These are phyloP conservation scores for Trichoderma atroviride DNA, from an alignment of 2,329 filamentous ascomycete genomes.

Conservation along the genomic window DNA sequence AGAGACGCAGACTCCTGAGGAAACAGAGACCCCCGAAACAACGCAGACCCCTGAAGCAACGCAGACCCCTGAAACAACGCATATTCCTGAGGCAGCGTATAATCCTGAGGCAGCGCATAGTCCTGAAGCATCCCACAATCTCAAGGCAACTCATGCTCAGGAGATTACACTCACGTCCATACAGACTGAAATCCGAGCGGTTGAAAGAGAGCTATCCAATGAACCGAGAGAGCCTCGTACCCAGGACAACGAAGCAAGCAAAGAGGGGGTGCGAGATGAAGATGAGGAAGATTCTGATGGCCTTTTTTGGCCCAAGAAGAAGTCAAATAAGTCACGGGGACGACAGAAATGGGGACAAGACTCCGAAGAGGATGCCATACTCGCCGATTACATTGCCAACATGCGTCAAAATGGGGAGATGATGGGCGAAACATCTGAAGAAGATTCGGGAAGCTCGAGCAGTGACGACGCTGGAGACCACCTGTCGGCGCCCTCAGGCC, in stretches of 20 bases:
- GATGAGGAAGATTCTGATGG: background rate
- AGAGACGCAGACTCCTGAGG: background rate
- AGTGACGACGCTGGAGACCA: background rate
- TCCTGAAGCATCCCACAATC: background rate
- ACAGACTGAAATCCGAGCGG: constrained; percentile 1
- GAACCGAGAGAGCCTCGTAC: background rate
- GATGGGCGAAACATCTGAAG: constrained; percentile 64
- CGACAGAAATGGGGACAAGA: constrained; percentile 27
- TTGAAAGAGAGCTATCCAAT: constrained; percentile 9
- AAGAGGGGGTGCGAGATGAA: background rate
- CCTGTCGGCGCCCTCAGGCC: background rate
- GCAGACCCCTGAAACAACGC: background rate
- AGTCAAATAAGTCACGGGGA: constrained; percentile 29
- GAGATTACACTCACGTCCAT: constrained; percentile 34
- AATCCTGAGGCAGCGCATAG: background rate
- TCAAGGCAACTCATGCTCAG: background rate
- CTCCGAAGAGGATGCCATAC: constrained; percentile 56
- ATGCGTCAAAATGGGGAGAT: constrained; percentile 56
- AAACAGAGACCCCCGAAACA: background rate
- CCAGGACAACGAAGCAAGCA: background rate
- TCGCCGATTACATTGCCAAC: constrained; percentile 73
- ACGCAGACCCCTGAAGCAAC: background rate
- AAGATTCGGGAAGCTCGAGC: constrained; percentile 29
- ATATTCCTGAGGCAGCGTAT: background rate
- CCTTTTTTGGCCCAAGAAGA: constrained; percentile 28